Evolutionary conservation across 2,329 filamentous ascomycete species (phyloP).

Genomic region (Neocatenulostroma microsporum): DNA sequence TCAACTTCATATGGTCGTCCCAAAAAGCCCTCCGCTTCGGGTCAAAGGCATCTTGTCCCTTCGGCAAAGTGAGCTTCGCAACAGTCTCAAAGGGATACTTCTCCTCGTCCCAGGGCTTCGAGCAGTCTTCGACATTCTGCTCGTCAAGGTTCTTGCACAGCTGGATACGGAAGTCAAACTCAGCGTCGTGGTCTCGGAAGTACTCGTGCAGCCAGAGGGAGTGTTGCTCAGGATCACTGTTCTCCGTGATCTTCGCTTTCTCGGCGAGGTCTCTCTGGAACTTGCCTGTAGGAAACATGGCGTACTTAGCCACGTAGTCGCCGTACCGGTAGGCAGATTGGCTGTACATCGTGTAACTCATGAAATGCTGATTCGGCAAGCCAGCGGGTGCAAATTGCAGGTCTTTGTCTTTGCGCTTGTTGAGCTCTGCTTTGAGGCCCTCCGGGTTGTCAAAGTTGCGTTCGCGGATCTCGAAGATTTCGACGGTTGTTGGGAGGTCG

Average conservation of each 20-base stretch:
- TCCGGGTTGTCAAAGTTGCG: constrained; percentile 22
- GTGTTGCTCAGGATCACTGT: constrained; percentile 20
- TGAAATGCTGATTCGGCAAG: constrained; percentile 32
- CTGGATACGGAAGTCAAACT: constrained; percentile 29
- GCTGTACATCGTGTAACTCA: constrained; percentile 27
- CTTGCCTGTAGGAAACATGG: constrained; percentile 19
- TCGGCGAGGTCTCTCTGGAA: constrained; percentile 16
- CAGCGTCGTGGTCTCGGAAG: constrained; percentile 17
- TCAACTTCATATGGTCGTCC: constrained; percentile 26
- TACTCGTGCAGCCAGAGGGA: constrained; percentile 25
- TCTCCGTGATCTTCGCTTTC: constrained; percentile 15
- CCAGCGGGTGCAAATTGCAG: constrained; percentile 24
- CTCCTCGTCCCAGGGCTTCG: constrained; percentile 26
- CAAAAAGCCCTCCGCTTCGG: constrained; percentile 22
- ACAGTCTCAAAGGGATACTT: constrained; percentile 27
- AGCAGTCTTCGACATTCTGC: constrained; percentile 26
- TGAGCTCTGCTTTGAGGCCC: constrained; percentile 16
- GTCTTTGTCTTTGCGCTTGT: constrained; percentile 25
- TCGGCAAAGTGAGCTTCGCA: constrained; percentile 21
- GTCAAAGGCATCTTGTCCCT: constrained; percentile 21
- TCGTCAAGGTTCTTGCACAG: constrained; percentile 24
- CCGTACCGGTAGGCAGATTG: constrained; percentile 29
- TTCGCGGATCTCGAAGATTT: constrained; percentile 27
- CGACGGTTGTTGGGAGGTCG: constrained; percentile 26
- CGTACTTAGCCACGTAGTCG: constrained; percentile 25